These are phyloP conservation scores for Colletotrichum lupini DNA, from an alignment of 2,329 filamentous ascomycete species.

Conservation along the genomic window DNA sequence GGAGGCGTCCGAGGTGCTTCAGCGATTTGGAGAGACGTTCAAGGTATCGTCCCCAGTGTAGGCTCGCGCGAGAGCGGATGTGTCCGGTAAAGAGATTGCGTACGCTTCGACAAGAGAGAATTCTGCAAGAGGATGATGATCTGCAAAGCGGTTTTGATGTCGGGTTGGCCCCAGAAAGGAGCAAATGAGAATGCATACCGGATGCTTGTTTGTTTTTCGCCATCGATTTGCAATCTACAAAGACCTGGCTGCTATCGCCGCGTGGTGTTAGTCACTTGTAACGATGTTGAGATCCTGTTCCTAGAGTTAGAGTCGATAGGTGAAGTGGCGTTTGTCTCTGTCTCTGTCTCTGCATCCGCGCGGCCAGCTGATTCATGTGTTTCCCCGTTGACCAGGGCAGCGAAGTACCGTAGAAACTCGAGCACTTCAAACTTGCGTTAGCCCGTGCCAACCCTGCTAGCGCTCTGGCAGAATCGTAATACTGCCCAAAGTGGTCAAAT, in stretches of 20 bases:
- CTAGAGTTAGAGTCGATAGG: neutral
- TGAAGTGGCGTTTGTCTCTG: neutral
- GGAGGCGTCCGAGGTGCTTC: constrained; percentile 2
- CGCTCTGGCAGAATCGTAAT: too few relatives aligned
- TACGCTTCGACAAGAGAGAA: neutral
- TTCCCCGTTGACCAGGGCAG: constrained; percentile 2
- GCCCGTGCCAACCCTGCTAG: too few relatives aligned
- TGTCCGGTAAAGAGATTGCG: neutral
- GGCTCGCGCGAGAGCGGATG: neutral
- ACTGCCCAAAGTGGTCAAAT: too few relatives aligned
- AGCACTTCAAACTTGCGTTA: too few relatives aligned
- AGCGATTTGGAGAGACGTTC: neutral
- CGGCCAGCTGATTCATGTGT: constrained; percentile 21
- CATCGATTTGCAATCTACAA: neutral
- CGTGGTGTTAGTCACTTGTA: neutral
- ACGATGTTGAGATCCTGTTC: neutral
- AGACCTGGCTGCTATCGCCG: neutral
- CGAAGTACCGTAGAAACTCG: too few relatives aligned
- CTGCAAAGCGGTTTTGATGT: neutral
- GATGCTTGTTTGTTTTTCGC: constrained; percentile 17
- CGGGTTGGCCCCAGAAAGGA: neutral
- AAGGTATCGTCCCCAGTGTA: neutral
- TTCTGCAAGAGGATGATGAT: neutral
- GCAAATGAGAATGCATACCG: constrained; percentile 7
- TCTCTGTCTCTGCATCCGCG: constrained; percentile 6